Base-by-base conservation (phyloP, 441 rosid species). In the Flueggea neowawraea region DNA sequence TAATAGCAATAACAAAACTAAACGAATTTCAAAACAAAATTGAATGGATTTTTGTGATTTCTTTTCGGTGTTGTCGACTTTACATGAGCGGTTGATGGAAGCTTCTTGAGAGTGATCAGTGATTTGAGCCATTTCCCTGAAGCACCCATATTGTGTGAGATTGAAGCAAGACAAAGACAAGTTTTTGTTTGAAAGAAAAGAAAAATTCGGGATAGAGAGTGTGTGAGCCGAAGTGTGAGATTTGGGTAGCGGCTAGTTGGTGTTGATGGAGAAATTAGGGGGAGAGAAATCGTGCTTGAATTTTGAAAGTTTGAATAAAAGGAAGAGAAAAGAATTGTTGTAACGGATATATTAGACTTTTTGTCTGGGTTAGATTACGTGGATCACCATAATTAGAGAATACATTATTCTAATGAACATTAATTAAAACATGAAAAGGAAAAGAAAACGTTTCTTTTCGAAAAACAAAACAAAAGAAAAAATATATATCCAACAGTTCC, bases 61-160 rank as follows among this genome's bases (percentile, higher is more conserved):
- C 28, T 22, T 22, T 22, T 22, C n/a, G 28, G 28, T 17, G 53
- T 4, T 4, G 3, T 8, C 3, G 4, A 31, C 39, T 49, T 70
- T 68, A 90, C 96, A 39, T 73, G 81, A 32, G 67, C 44, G 1
- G 71, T 41, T 16, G 66, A 14, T n/a, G 75, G 76, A 3, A 75
- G 62, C 66, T 89, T 85, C 55, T 77, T 95, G 52, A 67, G 70
- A 47, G 80, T 62, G 59, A 88, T 66, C 2, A 91, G 80, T 31
- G 92, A 84, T 52, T 75, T 91, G 14, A 91, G 62, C 96, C 97
- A 94, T 50, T 80, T 91, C 65, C 96, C 91, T 39, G 96, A 86
- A 61, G 84, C 87, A 61, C 95, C 99, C 99, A 94, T 93, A 68
- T 57, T 63, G 58, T 28, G 44, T n/a, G 14, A 41, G 10, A 36